Evolutionary conservation across 1,139 yeast genomes (phyloP).

Genomic region (Protomyces inundatus): DNA sequence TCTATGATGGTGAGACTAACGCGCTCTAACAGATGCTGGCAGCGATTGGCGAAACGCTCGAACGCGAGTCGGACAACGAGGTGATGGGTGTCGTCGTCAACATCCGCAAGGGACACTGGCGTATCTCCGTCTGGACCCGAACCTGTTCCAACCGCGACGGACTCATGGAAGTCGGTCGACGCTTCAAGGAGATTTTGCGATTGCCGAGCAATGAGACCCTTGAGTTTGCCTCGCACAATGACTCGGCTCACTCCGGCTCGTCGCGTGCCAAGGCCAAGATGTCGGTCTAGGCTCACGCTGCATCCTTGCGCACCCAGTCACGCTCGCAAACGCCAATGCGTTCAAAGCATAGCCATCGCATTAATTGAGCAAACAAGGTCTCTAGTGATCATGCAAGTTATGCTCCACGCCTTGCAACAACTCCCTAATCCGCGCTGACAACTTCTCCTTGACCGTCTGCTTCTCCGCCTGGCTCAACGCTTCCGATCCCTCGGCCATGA

Average conservation of each 20-base stretch:
- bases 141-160: conserved; percentile 59
- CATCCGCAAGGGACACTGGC: conserved; percentile 74
- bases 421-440: conserved; percentile 14
- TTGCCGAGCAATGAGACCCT: conserved; percentile 63
- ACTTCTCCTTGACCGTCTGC: conserved; percentile 23
- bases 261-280: conserved; percentile 33
- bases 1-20: conserved; percentile 46
- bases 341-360: no score
- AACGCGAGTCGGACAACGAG: conserved; percentile 51
- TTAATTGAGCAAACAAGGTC: not conserved
- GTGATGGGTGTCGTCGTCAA: conserved; percentile 93
- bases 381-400: conserved; percentile 19
- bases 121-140: conserved; percentile 91
- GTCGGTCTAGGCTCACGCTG: conserved; percentile 4
- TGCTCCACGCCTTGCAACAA: conserved; percentile 18
- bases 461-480: conserved; percentile 10
- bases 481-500: conserved; percentile 1
- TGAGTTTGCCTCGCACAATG: conserved; percentile 65
- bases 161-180: conserved; percentile 53
- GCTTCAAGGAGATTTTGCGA: conserved; percentile 70
- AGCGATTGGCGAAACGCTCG: conserved; percentile 93
- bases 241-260: conserved; percentile 33
- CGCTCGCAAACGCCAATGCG: no score
- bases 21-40: conserved; percentile 51
- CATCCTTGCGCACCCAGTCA: no score